A percentile compares a stretch with the other conserved stretches of the same genome.
Evolutionary conservation across 2,329 filamentous ascomycete species (phyloP).

Genomic region (Aspergillus latus): DNA sequence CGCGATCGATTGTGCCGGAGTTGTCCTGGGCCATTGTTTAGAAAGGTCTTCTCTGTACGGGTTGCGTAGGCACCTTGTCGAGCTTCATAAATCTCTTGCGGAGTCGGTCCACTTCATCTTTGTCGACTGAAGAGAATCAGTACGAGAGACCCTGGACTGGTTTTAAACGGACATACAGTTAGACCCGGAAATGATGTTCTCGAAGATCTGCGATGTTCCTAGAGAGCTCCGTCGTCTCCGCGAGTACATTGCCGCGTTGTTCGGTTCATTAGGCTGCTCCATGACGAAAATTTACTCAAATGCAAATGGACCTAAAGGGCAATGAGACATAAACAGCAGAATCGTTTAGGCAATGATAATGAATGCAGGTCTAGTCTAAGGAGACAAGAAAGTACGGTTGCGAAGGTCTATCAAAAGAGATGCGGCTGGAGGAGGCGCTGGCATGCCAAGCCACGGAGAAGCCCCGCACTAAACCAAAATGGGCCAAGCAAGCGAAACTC

Average conservation of each 20-base stretch:
- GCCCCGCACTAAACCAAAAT: conserved; percentile 44
- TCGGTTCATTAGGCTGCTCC: conserved; percentile 38
- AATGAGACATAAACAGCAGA: not conserved
- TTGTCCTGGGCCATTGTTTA: conserved; percentile 66
- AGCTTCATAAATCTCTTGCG: conserved; percentile 99
- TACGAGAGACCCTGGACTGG: not conserved
- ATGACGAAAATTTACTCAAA: conserved; percentile 24
- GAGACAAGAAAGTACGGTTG: not conserved
- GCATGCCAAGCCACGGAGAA: conserved; percentile 16
- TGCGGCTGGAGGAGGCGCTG: conserved; percentile 8
- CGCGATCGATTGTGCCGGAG: conserved; percentile 96
- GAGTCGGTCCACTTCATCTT: conserved; percentile 92
- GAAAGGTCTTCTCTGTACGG: not conserved
- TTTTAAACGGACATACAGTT: conserved; percentile 67
- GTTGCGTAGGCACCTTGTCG: conserved; percentile 69
- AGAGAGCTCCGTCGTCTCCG: conserved; percentile 44
- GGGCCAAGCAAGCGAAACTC: conserved; percentile 39
- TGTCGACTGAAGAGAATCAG: conserved; percentile 67
- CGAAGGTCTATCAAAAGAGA: conserved; percentile 3
- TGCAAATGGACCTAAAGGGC: not conserved
- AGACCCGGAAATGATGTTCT: conserved; percentile 92
- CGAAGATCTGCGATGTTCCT: conserved; percentile 69
- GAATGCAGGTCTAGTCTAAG: conserved; percentile 1
- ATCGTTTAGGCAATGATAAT: conserved; percentile 6
- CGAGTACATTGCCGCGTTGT: conserved; percentile 47